phyloP scores from a whole-genome alignment of 2,329 filamentous ascomycete genomes.

The Coniochaeta pulveracea region DNA sequence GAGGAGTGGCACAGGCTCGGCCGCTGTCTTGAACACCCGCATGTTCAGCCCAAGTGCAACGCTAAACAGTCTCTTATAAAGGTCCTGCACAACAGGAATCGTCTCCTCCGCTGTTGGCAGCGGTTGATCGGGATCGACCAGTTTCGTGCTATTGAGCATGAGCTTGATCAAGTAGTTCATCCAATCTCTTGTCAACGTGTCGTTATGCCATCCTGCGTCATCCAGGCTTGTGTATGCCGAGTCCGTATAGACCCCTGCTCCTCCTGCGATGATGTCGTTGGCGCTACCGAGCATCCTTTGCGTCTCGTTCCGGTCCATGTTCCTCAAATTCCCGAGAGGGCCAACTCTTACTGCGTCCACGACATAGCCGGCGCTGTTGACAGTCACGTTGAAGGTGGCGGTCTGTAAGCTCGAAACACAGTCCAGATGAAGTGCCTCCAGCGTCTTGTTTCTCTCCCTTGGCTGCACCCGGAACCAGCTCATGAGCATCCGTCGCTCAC shows the following conservation, averaged over 20 bases:
- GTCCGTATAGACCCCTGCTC: constrained; percentile 6
- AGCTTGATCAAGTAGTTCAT: constrained; percentile 32
- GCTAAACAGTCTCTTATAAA: constrained; percentile 16
- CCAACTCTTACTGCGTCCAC: constrained; percentile 9
- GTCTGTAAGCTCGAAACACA: constrained; percentile 14
- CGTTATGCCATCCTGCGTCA: constrained; percentile 31
- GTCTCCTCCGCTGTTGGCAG: constrained; percentile 13
- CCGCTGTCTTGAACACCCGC: constrained; percentile 20
- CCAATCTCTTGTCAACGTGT: constrained; percentile 29
- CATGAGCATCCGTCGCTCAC: background rate
- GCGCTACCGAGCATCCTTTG: background rate
- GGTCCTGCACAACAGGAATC: constrained; percentile 7
- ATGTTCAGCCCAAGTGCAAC: constrained; percentile 27
- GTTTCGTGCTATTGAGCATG: constrained; percentile 12
- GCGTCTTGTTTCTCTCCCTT: background rate
- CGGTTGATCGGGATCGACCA: constrained; percentile 19
- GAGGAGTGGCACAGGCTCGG: constrained; percentile 9
- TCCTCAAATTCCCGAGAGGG: constrained; percentile 8
- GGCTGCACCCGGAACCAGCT: background rate
- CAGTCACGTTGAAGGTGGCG: constrained; percentile 20
- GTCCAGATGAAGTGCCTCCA: background rate
- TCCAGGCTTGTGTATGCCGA: constrained; percentile 7
- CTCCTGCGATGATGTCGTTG: constrained; percentile 5
- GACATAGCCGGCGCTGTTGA: constrained; percentile 16
- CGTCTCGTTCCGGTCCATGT: constrained; percentile 11